Evolutionary conservation across 495 filamentous ascomycete species (phyloP).

Genomic region (Lasiosphaeria ovina): DNA sequence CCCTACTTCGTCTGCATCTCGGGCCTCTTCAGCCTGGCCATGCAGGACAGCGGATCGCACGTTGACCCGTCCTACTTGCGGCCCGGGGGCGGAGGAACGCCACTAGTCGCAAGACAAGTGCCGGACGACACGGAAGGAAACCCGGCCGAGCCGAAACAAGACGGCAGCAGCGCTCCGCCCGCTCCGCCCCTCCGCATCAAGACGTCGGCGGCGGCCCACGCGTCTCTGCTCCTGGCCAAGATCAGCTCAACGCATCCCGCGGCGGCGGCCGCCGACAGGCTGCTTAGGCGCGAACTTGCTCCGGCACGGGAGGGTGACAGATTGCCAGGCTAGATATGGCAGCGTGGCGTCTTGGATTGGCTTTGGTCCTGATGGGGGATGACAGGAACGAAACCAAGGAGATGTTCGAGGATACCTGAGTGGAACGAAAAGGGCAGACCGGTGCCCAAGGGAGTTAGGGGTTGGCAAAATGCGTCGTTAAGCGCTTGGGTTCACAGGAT

Average conservation of each 20-base stretch:
- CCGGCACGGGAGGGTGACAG: too few relatives aligned
- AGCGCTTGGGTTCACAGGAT: too few relatives aligned
- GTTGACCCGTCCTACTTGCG: background rate
- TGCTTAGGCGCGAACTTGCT: slow-evolving; percentile 1
- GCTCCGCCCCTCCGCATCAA: background rate
- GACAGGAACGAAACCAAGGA: too few relatives aligned
- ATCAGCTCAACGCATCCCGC: slow-evolving; percentile 6
- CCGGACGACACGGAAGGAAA: background rate
- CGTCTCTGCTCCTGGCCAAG: slow-evolving; percentile 3
- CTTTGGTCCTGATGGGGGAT: too few relatives aligned
- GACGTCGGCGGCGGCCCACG: slow-evolving; percentile 6
- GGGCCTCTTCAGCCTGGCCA: slow-evolving; percentile 10
- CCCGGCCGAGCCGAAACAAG: background rate
- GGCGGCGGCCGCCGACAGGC: background rate
- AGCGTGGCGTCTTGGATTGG: too few relatives aligned
- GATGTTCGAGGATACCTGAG: too few relatives aligned
- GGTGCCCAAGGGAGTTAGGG: too few relatives aligned
- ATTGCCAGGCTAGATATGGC: too few relatives aligned
- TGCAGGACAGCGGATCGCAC: slow-evolving; percentile 7
- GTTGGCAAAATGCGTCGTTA: too few relatives aligned
- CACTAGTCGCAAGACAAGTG: background rate
- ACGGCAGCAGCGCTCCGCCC: background rate
- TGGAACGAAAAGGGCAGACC: too few relatives aligned
- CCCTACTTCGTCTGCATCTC: slow-evolving; percentile 8
- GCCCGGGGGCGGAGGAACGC: background rate